Base-by-base conservation (phyloP, 139 green algal species). In the Monoraphidium neglectum region DNA sequence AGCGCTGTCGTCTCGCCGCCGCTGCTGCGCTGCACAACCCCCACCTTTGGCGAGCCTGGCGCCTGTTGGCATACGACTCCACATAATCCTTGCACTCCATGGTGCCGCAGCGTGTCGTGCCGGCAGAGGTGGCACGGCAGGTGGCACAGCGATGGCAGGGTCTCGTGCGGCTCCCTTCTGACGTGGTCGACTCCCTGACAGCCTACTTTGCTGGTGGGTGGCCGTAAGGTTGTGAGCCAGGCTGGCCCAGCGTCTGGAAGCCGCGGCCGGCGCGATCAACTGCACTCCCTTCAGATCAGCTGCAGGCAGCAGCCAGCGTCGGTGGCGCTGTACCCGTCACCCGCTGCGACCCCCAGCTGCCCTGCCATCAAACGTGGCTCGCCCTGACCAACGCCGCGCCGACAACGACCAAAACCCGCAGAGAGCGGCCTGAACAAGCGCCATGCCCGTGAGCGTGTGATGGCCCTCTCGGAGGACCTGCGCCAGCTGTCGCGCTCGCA, bases 191-290 rank as follows among this genome's bases (percentile, higher is more conserved):
- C 33, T 59, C 35, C 12, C 63, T 79, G 47, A 64, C 71, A 12
- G 73, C 47, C 8, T 79, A 67, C 47, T 68, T 79, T 61, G 72
- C 40, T 53, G 72, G 72, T 77, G 40, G 43, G 43, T 24, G 56
- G 23, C 40, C 32, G 21, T 46, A n/a, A 33, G 68, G 37, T 15
- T 56, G 36, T 18, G 10, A 33, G 18, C 28, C 37, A 4, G 56
- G 38, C 65, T 53, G 26, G 4, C 24, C n/a, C 24, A 56, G 33
- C 64, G 16, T 10, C 2, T 70, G 4, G 30, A 53, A 26, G 26
- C 16, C 40, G 66, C 33, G 12, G 62, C 32, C 5, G 62, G 12
- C 12, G 37, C 37, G 28, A 13, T 6, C 28, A 30, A 65, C 26
- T 65, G 57, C 57, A 65, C 23, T 15, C 23, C 12, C 24, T 24